These are phyloP conservation scores for Phytophthora pseudosyringae DNA, from an alignment of 352 stramenopile genomes.

Conservation along the genomic window DNA sequence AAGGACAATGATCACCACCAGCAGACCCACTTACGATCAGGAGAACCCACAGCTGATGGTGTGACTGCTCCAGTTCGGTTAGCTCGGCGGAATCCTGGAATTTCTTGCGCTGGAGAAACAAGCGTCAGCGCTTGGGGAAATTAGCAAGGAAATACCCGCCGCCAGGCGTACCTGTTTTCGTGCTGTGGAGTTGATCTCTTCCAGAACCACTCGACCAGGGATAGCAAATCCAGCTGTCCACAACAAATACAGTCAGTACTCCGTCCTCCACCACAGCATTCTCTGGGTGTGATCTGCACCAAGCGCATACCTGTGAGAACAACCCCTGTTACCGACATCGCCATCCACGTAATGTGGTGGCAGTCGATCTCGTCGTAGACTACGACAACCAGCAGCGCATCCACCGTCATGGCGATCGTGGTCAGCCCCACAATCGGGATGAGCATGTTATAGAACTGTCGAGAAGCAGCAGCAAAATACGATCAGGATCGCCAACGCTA, in stretches of 20 bases:
- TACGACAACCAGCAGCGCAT: slow-evolving; percentile 54
- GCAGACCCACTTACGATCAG: slow-evolving; percentile 50
- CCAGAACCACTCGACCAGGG: slow-evolving; percentile 59
- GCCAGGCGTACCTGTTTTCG: slow-evolving; percentile 48
- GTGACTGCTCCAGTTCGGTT: slow-evolving; percentile 67
- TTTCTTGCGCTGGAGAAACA: slow-evolving; percentile 34
- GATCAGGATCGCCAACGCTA: neutral
- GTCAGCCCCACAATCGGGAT: slow-evolving; percentile 55
- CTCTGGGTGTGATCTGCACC: neutral
- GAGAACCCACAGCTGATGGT: slow-evolving; percentile 74
- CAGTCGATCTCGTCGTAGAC: slow-evolving; percentile 66
- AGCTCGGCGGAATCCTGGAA: slow-evolving; percentile 44
- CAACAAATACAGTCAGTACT: neutral
- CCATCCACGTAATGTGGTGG: slow-evolving; percentile 70
- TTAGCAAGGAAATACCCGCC: neutral
- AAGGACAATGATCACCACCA: neutral
- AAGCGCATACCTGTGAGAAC: slow-evolving; percentile 56
- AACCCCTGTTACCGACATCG: slow-evolving; percentile 66
- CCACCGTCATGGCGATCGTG: slow-evolving; percentile 62
- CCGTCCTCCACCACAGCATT: neutral
- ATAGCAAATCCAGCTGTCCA: slow-evolving; percentile 65
- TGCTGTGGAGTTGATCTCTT: slow-evolving; percentile 64
- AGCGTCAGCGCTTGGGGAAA: neutral
- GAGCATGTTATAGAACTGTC: slow-evolving; percentile 59
- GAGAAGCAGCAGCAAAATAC: neutral